Evolutionary conservation across 1,284 basidiomycete genomes (phyloP).

Genomic region (Pseudozyma sp.): DNA sequence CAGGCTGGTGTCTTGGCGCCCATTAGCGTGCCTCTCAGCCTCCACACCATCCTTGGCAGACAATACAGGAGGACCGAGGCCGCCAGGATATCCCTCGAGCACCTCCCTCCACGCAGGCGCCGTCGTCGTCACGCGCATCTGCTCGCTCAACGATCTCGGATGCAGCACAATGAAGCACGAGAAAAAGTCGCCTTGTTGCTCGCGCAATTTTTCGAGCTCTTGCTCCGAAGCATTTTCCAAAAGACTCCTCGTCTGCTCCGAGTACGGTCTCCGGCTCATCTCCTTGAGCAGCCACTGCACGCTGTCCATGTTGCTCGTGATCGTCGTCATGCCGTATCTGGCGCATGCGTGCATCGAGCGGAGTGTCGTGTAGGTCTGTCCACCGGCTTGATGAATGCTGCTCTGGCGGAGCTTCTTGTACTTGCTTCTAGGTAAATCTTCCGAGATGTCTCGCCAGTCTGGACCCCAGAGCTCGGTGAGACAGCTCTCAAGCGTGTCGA

Average conservation of each 20-base stretch:
- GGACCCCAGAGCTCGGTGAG: conserved; percentile 41
- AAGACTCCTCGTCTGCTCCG: conserved; percentile 11
- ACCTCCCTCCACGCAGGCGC: conserved; percentile 40
- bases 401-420: conserved; percentile 38
- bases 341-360: conserved; percentile 33
- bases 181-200: conserved; percentile 7
- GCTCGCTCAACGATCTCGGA: conserved; percentile 53
- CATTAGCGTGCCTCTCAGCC: background rate
- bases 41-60: background rate
- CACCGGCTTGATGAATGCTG: conserved; percentile 37
- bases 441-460: conserved; percentile 37
- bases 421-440: conserved; percentile 36
- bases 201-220: conserved; percentile 8
- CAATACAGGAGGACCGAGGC: conserved; percentile 10
- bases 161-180: conserved; percentile 44
- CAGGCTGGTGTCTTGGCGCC: background rate
- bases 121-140: conserved; percentile 45
- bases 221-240: conserved; percentile 2
- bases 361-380: conserved; percentile 32
- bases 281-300: conserved; percentile 56
- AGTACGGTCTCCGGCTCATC: conserved; percentile 33
- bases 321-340: conserved; percentile 45
- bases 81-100: conserved; percentile 29
- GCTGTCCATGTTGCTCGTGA: conserved; percentile 56
- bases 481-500: conserved; percentile 38